Base-by-base conservation (phyloP, 495 filamentous ascomycete species). In the Trichoderma parareesei region DNA sequence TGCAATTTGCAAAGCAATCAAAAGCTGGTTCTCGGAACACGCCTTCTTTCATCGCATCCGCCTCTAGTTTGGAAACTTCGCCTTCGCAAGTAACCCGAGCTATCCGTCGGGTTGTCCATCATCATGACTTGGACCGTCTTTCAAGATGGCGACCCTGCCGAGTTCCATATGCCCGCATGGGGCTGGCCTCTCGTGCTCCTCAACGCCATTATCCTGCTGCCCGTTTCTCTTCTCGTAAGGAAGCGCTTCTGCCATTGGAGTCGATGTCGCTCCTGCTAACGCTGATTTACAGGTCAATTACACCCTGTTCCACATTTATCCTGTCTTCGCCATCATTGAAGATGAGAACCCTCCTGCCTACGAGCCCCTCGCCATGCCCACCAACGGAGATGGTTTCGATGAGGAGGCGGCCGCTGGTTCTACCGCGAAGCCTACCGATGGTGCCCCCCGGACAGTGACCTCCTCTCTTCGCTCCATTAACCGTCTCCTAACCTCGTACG, bases 301-400 rank as follows among this genome's bases (percentile, higher is more conserved):
- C 68, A 77, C 76, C 18, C 69, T 81, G 41, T 67, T 69, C 37
- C 55, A 67, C 61, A 40, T 82, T 59, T 77, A 74, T 63, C 75
- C 78, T 14, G 78, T 75, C 13, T 75, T 82, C 35, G 75, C 78
- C 57, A 79, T 80, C 62, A 71, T 82, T 67, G 79, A 82, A 64
- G 78, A 82, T 67, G 78, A 78, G n/a, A 76, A 73, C 62, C 78
- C 79, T 60, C 77, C 79, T 16, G 74, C 71, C 38, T 82, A 82
- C 65, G 77, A 80, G 48, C 70, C 78, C 61, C 60, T 75, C 20
- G 27, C 27, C 27, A 27, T 27, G 27, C 69, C 69, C 48, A 40
- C 69, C 44, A 68, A 69, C 69, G 66, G 69, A 60, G 69, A 69
- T 20, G 73, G 69, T 11, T 68, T 64, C 42, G 64, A 70, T 62